These are phyloP conservation scores for Bolboschoenoplectus hybrid DNA, from an alignment of 202 grass and related monocot genomes.

Conservation along the genomic window DNA sequence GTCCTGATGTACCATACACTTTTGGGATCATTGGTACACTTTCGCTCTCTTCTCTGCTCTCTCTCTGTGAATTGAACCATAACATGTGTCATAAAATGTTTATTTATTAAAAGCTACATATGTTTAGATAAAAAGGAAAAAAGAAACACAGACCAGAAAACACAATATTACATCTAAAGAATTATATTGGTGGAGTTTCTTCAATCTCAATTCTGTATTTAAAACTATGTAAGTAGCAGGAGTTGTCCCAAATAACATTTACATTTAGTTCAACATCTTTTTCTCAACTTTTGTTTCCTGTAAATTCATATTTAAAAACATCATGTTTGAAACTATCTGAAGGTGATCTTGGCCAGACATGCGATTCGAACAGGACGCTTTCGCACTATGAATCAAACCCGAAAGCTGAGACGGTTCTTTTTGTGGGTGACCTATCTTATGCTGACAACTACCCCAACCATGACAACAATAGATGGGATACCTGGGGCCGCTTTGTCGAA, in stretches of 20 bases:
- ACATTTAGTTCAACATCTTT: neutral
- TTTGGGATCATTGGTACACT: constrained; percentile 49
- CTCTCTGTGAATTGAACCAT: neutral
- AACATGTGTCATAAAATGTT: constrained; percentile 5
- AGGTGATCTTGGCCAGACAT: constrained; percentile 59
- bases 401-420: constrained; percentile 39
- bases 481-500: constrained; percentile 50
- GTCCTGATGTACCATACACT: constrained; percentile 50
- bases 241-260: no score
- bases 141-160: neutral
- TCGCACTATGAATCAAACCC: constrained; percentile 40
- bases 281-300: neutral
- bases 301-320: neutral
- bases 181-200: neutral
- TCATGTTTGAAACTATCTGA: constrained; percentile 19
- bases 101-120: neutral
- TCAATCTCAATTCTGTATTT: neutral
- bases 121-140: neutral
- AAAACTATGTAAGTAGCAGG: no score
- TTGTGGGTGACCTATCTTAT: constrained; percentile 51
- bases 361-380: constrained; percentile 46
- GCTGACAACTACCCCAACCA: constrained; percentile 44
- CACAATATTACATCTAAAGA: neutral
- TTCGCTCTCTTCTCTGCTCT: neutral
- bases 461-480: constrained; percentile 49